A percentile compares a stretch with the other conserved stretches of the same genome.
phyloP scores from a whole-genome alignment of 208 protist genomes.

The Trypanosoma brucei region DNA sequence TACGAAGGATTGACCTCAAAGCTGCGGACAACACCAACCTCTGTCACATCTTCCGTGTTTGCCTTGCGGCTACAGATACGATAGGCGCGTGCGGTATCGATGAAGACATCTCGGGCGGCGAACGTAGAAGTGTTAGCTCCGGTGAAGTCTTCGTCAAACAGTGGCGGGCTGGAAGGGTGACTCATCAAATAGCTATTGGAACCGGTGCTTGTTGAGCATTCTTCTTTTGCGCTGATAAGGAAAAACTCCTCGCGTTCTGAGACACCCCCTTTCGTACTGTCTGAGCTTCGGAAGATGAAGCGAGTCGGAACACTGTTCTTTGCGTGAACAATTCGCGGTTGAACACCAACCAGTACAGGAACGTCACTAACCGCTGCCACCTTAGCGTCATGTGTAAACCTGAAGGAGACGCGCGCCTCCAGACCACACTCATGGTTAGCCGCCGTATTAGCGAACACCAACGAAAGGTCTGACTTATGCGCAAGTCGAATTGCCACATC shows the following conservation, averaged over 20 bases:
- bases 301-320: constrained; percentile 24
- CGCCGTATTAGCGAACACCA: constrained; percentile 59
- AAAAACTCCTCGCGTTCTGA: neutral
- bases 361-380: constrained; percentile 1
- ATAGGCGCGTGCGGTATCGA: constrained; percentile 39
- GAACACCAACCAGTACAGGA: constrained; percentile 45
- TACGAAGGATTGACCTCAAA: constrained; percentile 64
- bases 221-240: neutral
- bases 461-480: constrained; percentile 26
- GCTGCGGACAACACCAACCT: constrained; percentile 51
- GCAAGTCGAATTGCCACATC: constrained; percentile 33
- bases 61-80: constrained; percentile 44
- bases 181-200: constrained; percentile 8
- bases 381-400: constrained; percentile 14
- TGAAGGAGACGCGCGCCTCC: constrained; percentile 34
- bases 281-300: constrained; percentile 44
- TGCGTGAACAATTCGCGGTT: constrained; percentile 49
- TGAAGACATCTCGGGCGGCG: constrained; percentile 25
- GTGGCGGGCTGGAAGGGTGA: neutral
- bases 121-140: constrained; percentile 9
- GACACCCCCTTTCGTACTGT: neutral
- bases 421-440: constrained; percentile 36
- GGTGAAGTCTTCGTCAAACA: neutral
- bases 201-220: constrained; percentile 6
- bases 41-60: constrained; percentile 1